Evolutionary conservation across 768 basidiomycete species (phyloP).

Genomic region (Boletus tomentosulus): DNA sequence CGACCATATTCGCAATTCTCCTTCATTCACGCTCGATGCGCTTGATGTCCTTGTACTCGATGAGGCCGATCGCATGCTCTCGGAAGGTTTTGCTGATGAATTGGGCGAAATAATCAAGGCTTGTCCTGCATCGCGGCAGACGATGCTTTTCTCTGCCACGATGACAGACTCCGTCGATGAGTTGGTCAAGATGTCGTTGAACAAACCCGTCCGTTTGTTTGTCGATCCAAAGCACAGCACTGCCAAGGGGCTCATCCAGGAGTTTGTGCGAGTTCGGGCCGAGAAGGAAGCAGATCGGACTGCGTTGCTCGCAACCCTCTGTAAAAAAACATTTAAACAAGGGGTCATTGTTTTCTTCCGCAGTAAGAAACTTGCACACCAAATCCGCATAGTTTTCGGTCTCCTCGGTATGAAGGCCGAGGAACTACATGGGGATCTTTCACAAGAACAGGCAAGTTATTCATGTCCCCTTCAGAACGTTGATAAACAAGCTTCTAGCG

Average conservation of each 20-base stretch:
- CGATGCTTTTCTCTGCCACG: constrained; percentile 98
- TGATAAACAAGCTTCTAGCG: constrained; percentile 47
- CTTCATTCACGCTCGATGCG: constrained; percentile 86
- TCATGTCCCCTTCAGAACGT: background rate
- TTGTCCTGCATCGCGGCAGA: constrained; percentile 85
- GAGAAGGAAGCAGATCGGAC: constrained; percentile 74
- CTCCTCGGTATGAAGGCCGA: constrained; percentile 85
- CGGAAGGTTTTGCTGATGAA: constrained; percentile 93
- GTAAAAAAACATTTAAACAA: constrained; percentile 81
- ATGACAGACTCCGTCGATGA: constrained; percentile 98
- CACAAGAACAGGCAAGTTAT: constrained; percentile 82
- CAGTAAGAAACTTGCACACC: constrained; percentile 96
- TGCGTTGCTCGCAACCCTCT: constrained; percentile 73
- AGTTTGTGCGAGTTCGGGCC: constrained; percentile 89
- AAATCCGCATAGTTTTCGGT: constrained; percentile 91
- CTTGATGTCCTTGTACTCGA: constrained; percentile 93
- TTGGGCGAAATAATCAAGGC: constrained; percentile 88
- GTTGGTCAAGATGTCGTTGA: constrained; percentile 86
- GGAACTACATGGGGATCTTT: constrained; percentile 92
- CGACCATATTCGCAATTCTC: constrained; percentile 95
- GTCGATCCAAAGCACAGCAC: constrained; percentile 91
- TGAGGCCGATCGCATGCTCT: constrained; percentile 97
- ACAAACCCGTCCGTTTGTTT: constrained; percentile 90
- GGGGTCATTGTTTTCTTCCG: constrained; percentile 90
- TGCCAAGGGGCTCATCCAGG: constrained; percentile 83